Evolutionary conservation across 306 rosid species (phyloP), one percentile per base, ranked within the genome.

Genomic region (Vicia villosa): DNA sequence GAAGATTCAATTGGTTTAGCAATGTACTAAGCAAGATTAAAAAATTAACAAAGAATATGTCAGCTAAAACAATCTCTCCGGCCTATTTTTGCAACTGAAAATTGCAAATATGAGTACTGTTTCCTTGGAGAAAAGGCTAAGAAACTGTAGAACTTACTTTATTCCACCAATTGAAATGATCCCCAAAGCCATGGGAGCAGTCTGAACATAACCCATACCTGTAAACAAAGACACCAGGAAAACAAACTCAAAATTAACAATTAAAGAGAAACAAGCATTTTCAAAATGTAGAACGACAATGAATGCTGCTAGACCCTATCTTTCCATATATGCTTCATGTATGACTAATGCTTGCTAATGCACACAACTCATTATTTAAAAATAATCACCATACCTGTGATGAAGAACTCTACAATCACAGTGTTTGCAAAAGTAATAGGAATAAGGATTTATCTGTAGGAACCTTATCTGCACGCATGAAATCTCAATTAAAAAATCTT

Each of bases 161-260:
- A 58, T 94, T 90, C 97, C 98, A 94, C 98, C 98, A 94, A 75
- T 96, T 87, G 74, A 90, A 94, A 77, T 94, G 98, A 42, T 96
- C 82, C 60, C 81, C 84, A 37, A 92, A 82, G 70, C 79, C 83
- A 75, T 94, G 98, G 36, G 60, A 73, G 82, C 97, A 94, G 74
- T 72, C 58, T 10, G 87, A 36, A 81, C 98, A 94, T 63, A 82
- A 70, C 26, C 74, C 15, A 72, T 85, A 30, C 20, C 45, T 66
- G 24, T 37, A 74, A 69, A 71, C 8, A 77, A 52, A 28, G 56
- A 47, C 69, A 60, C 15, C 13, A 47, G 19, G 57, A 43, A 12
- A 13, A 43, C 8, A 46, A 46, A 34, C 38, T 34, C 38, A 46
- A 15, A 15, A 5, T 13, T 60, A 74, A 68, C 6, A 17, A 49